Evolutionary conservation across 129 eudicot species (phyloP).

Genomic region (Chrysanthemum seticuspe): DNA sequence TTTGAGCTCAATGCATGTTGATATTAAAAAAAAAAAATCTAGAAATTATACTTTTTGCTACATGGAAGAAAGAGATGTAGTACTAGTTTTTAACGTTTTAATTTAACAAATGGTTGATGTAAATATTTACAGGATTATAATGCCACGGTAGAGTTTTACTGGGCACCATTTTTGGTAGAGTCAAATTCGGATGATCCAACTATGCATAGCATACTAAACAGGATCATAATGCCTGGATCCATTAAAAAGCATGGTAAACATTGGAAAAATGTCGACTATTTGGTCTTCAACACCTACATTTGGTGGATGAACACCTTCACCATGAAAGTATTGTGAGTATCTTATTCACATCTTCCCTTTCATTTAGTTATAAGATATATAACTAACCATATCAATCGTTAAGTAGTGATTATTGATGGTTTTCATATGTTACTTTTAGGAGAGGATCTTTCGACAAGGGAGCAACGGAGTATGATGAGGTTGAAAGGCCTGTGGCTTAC

Average conservation of each 20-base stretch:
- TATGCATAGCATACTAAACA: conserved; percentile 79
- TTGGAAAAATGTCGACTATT: conserved; percentile 83
- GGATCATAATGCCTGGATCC: conserved; percentile 94
- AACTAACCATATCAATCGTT: background rate
- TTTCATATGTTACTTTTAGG: conserved; percentile 26
- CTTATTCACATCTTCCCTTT: background rate
- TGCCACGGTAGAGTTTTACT: conserved; percentile 93
- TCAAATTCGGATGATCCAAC: conserved; percentile 93
- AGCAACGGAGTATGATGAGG: conserved; percentile 83
- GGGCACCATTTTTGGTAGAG: conserved; percentile 99
- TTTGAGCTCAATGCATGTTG: conserved; percentile 3
- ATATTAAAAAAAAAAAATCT: too few species aligned
- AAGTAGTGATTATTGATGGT: background rate
- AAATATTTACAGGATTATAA: conserved; percentile 71
- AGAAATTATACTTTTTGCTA: too few species aligned
- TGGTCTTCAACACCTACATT: conserved; percentile 89
- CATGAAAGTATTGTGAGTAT: conserved; percentile 92
- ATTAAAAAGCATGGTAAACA: conserved; percentile 75
- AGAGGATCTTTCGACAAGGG: conserved; percentile 92
- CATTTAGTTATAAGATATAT: background rate
- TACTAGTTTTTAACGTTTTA: background rate
- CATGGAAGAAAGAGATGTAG: background rate
- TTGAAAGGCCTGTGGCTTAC: conserved; percentile 74
- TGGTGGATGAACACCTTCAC: conserved; percentile 97
- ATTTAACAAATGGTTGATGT: background rate